phyloP scores from a whole-genome alignment of 2,329 filamentous ascomycete genomes.

The Seiridium unicorne region DNA sequence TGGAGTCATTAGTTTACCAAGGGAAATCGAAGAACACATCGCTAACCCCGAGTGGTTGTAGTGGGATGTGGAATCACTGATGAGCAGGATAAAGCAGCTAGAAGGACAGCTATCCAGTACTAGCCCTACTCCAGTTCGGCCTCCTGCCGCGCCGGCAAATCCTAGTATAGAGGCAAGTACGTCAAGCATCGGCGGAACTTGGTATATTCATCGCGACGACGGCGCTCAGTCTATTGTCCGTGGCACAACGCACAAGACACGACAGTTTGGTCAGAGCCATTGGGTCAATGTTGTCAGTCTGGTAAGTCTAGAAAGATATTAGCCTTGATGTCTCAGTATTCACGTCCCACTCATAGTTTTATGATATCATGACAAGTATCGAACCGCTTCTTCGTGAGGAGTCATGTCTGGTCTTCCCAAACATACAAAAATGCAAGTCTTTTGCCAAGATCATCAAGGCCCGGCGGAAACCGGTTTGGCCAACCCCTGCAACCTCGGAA shows the following conservation, averaged over 20 bases:
- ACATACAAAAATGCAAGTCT: slow-evolving; percentile 13
- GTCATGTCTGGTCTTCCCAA: neutral
- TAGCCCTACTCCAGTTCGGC: slow-evolving; percentile 30
- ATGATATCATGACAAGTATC: neutral
- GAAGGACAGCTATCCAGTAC: slow-evolving; percentile 38
- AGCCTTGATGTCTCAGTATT: too few species aligned
- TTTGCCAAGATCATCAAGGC: slow-evolving; percentile 12
- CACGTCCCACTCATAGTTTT: neutral
- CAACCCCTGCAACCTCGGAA: slow-evolving; percentile 12
- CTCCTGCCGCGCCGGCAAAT: neutral
- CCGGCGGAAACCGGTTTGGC: slow-evolving; percentile 11
- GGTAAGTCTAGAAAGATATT: slow-evolving; percentile 29
- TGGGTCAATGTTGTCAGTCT: slow-evolving; percentile 50
- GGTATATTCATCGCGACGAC: neutral
- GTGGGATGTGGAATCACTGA: slow-evolving; percentile 36
- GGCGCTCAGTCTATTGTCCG: slow-evolving; percentile 28
- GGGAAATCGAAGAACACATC: too few species aligned
- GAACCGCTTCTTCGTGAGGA: neutral
- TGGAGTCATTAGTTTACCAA: too few species aligned
- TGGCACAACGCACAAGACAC: slow-evolving; percentile 51
- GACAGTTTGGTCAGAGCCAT: slow-evolving; percentile 56
- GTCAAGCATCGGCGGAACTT: neutral
- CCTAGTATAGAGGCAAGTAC: neutral
- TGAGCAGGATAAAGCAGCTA: slow-evolving; percentile 37
- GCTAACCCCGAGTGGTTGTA: too few species aligned